Conservation (phyloP, 371 early-diverging fungal species). For the Funneliformis caledonium region DNA sequence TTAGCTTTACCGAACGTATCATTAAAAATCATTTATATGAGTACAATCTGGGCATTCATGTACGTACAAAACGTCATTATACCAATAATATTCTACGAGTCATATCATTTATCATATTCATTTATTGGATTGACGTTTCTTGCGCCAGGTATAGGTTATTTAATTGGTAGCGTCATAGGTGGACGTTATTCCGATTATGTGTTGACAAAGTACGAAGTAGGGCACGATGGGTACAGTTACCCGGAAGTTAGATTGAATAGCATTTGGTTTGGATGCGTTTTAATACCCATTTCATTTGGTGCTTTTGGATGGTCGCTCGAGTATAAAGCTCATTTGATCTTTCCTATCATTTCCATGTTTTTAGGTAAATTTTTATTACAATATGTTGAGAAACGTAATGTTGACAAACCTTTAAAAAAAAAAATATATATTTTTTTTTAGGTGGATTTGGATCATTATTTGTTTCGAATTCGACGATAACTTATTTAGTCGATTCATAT, state of each 20-base stretch:
- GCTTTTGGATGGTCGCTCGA: constrained; percentile 24
- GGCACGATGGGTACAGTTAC: background rate
- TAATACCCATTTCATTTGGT: background rate
- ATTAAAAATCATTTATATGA: background rate
- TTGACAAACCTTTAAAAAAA: background rate
- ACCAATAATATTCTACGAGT: background rate
- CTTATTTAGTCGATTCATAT: constrained; percentile 34
- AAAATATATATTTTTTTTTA: background rate
- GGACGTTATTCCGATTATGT: constrained; percentile 26
- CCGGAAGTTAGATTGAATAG: constrained; percentile 35
- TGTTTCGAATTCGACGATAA: background rate
- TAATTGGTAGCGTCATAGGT: constrained; percentile 21
- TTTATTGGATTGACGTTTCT: constrained; percentile 3
- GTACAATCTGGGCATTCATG: background rate
- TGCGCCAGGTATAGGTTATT: background rate
- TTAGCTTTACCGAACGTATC: background rate
- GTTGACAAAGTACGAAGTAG: background rate
- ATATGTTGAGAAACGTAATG: background rate
- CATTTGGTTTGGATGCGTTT: constrained; percentile 10
- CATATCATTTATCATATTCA: background rate
- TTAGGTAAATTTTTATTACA: background rate
- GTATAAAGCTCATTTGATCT: background rate
- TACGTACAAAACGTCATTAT: constrained; percentile 15
- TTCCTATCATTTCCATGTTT: constrained; percentile 11
- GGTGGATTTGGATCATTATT: background rate